phyloP scores from a whole-genome alignment of 2,329 filamentous ascomycete genomes.

The Didymosphaeria variabile region DNA sequence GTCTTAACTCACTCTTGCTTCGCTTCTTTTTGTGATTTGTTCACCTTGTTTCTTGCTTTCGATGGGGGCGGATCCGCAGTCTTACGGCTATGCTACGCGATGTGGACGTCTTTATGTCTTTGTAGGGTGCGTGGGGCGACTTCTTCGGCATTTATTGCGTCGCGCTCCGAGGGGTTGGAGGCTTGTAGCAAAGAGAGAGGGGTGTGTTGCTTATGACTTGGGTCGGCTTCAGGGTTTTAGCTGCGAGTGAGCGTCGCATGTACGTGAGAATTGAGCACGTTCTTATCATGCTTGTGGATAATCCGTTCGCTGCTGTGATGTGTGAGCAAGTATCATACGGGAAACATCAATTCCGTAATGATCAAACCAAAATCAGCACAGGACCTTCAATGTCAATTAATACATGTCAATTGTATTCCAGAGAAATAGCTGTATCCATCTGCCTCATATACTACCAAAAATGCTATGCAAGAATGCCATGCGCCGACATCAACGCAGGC shows the following conservation, averaged over 20 bases:
- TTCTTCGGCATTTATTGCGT: too few relatives aligned
- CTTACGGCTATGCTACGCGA: background rate
- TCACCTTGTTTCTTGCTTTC: background rate
- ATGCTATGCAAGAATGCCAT: constrained; percentile 4
- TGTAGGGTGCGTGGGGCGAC: too few relatives aligned
- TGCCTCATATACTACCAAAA: background rate
- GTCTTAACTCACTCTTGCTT: background rate
- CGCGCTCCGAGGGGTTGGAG: too few relatives aligned
- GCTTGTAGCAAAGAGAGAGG: too few relatives aligned
- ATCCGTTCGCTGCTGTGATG: background rate
- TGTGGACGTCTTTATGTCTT: too few relatives aligned
- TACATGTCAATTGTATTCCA: too few relatives aligned
- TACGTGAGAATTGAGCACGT: background rate
- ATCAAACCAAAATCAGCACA: too few relatives aligned
- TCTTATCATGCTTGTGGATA: background rate
- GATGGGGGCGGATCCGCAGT: background rate
- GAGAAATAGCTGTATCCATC: too few relatives aligned
- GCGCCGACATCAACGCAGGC: background rate
- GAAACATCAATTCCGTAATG: too few relatives aligned
- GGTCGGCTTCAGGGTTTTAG: background rate
- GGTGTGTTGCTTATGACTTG: background rate
- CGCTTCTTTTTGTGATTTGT: background rate
- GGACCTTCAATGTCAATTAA: too few relatives aligned
- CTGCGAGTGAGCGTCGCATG: background rate
- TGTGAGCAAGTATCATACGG: too few relatives aligned